Base-by-base conservation (phyloP, 805 yeast species). In the Metschnikowia cubensis region DNA sequence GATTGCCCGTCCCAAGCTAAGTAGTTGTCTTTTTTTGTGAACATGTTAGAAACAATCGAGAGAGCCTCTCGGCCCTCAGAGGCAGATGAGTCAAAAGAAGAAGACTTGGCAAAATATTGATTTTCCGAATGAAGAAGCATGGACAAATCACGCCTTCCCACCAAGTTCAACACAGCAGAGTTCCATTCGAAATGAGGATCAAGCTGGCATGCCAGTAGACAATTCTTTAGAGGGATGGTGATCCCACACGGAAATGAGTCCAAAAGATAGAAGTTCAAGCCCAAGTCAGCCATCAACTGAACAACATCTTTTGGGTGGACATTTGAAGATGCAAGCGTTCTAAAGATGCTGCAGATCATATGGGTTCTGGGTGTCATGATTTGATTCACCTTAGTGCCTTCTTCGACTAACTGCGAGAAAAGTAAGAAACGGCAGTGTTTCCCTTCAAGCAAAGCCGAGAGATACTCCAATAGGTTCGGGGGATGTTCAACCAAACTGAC, bases 221-320 rank as follows among this genome's bases (percentile, higher is more conserved):
- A 77, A 51, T 83, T 89, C 53, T 80, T 80, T 43, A 91, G 65
- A 0, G 95, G 89, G 4, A 86, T 65, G 32, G 77, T 67, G 1
- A 90, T 71, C 0, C 96, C 96, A 2, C 82, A 66, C 0, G 96
- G 96, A 57, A 76, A 86, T 0, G 89, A 78, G 37, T 86, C 87
- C 5, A 89, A 64, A 43, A 77, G 82, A 3, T 68, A 64, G 17
- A 69, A 60, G 1, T 75, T 70, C 17, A 89, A 75, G 4, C 76
- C 78, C 52, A 78, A 76, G 33, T 81, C 84, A 8, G 77, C 77
- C 76, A 89, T 77, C 59, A 84, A 67, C 51, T 78, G 82, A 1
- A 87, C 77, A 22, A 89, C 74, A 50, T 83, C 82, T 10, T 64
- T 69, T 0, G 80, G 69, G 0, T 78, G 73, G 54, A 74, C 80